These are phyloP conservation scores for Haplosporangium gracile DNA, from an alignment of 192 early-diverging fungal genomes.

Conservation along the genomic window DNA sequence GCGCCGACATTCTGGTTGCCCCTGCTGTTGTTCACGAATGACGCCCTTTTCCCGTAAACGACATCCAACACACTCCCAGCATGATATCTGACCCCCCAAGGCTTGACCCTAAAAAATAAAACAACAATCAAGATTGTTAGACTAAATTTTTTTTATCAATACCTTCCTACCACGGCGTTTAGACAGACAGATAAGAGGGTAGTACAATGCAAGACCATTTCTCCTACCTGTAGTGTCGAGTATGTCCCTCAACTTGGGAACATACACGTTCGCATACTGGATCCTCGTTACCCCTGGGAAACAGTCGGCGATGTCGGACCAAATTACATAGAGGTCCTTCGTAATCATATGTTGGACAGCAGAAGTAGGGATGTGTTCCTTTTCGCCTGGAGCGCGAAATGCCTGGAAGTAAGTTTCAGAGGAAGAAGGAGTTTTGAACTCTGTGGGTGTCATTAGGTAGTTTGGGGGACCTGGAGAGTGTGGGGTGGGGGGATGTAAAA, in stretches of 20 bases:
- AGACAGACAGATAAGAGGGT: no score
- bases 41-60: conserved; percentile 2
- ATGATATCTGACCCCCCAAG: conserved; percentile 43
- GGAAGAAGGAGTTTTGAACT: no score
- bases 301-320: conserved; percentile 44
- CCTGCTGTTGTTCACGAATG: not conserved
- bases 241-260: conserved; percentile 31
- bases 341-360: conserved; percentile 2
- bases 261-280: conserved; percentile 20
- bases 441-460: no score
- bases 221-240: conserved; percentile 28
- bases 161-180: no score
- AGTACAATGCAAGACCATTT: no score
- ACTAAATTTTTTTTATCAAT: no score
- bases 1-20: conserved; percentile 66
- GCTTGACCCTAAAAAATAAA: conserved; percentile 19
- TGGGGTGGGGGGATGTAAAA: no score
- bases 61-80: conserved; percentile 32
- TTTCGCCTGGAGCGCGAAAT: not conserved
- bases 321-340: conserved; percentile 23
- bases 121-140: not conserved
- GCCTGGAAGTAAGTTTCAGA: not conserved
- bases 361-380: conserved; percentile 1
- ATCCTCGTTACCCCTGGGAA: conserved; percentile 33
- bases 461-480: no score